Evolutionary conservation across 345 rosid species (phyloP).

Genomic region (Microcos paniculata): DNA sequence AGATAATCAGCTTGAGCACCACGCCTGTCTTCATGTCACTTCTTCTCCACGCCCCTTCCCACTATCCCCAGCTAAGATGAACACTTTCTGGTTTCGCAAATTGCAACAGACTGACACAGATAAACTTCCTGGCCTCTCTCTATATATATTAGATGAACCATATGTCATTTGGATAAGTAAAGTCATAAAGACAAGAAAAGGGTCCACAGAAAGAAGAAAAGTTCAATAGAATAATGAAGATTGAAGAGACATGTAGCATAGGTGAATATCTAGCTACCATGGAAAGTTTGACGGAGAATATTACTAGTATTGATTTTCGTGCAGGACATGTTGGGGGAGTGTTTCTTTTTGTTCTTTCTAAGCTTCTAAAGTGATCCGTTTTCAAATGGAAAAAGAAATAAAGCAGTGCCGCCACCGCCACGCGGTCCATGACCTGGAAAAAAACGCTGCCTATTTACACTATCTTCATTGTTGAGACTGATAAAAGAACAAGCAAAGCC

Average conservation of each 20-base stretch:
- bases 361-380: constrained; percentile 21
- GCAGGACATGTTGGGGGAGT: constrained; percentile 23
- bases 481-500: neutral
- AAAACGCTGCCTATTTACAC: neutral
- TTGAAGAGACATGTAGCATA: neutral
- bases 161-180: neutral
- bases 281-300: constrained; percentile 9
- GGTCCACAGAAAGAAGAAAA: neutral
- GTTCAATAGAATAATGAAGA: neutral
- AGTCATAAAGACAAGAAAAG: neutral
- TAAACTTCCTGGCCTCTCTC: neutral
- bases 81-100: neutral
- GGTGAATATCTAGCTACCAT: neutral
- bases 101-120: neutral
- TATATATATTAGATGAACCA: neutral
- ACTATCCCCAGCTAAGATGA: neutral
- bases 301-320: constrained; percentile 5
- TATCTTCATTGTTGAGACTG: neutral
- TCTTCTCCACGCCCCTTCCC: neutral
- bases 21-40: neutral
- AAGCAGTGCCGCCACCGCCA: constrained; percentile 11
- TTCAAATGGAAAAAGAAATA: constrained; percentile 13
- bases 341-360: constrained; percentile 38
- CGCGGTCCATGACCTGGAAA: constrained; percentile 16
- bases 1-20: neutral